Evolutionary conservation across 2,329 filamentous ascomycete species (phyloP).

Genomic region (Metarhizium robertsii): DNA sequence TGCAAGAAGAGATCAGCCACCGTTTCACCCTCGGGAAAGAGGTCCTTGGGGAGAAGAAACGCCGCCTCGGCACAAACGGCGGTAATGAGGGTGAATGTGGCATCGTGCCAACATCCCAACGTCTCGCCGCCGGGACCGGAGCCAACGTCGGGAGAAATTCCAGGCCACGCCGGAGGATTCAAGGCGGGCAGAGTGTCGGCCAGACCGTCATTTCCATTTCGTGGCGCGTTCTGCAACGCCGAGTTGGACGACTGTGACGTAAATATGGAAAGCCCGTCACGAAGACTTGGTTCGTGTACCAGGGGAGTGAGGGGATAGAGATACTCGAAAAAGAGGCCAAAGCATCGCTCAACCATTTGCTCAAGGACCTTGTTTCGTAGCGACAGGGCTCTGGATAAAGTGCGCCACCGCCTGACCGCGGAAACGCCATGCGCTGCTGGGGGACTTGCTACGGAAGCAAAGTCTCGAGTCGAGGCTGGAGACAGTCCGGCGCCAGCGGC

Average conservation of each 20-base stretch:
- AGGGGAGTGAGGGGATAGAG: conserved; percentile 32
- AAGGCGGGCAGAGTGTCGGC: not conserved
- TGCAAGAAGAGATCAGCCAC: conserved; percentile 29
- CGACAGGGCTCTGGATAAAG: conserved; percentile 14
- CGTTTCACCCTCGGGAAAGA: conserved; percentile 28
- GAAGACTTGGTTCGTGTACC: conserved; percentile 30
- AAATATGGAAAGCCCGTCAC: conserved; percentile 25
- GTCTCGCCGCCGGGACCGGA: not conserved
- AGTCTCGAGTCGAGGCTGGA: conserved; percentile 13
- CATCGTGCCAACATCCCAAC: conserved; percentile 21
- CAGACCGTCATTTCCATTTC: not conserved
- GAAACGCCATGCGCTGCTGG: conserved; percentile 7
- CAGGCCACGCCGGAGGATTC: conserved; percentile 3
- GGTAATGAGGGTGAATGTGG: conserved; percentile 31
- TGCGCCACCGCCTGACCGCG: conserved; percentile 20
- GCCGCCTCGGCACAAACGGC: conserved; percentile 33
- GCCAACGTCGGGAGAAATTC: not conserved
- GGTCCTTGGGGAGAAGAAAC: conserved; percentile 27
- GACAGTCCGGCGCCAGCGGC: conserved; percentile 14
- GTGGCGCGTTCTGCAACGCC: not conserved
- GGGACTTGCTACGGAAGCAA: conserved; percentile 6
- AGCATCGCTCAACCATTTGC: conserved; percentile 20
- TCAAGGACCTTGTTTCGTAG: conserved; percentile 16
- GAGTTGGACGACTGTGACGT: conserved; percentile 7
- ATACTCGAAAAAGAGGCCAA: conserved; percentile 32